Evolutionary conservation across 371 early-diverging fungal species (phyloP).

Genomic region (Lichtheimia corymbifera): DNA sequence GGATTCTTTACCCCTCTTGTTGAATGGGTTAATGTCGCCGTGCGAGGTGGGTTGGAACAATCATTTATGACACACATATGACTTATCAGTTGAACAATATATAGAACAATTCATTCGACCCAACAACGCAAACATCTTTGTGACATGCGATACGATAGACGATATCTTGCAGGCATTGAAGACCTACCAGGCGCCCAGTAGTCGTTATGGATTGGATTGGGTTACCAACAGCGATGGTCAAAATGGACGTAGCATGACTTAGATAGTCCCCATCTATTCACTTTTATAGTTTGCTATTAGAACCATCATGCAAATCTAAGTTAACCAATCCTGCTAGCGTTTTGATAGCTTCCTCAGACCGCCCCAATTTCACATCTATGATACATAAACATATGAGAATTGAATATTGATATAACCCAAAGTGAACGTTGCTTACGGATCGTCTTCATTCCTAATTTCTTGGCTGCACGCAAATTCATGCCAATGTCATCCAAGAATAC

Average conservation of each 20-base stretch:
- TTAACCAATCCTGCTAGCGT: constrained; percentile 45
- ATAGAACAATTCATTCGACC: constrained; percentile 62
- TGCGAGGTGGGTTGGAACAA: constrained; percentile 38
- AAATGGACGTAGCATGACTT: constrained; percentile 16
- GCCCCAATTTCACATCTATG: constrained; percentile 59
- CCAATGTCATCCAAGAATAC: constrained; percentile 82
- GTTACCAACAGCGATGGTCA: constrained; percentile 17
- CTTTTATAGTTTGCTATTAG: constrained; percentile 14
- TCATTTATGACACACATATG: background rate
- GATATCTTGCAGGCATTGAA: constrained; percentile 63
- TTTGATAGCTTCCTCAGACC: constrained; percentile 59
- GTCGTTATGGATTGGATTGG: constrained; percentile 63
- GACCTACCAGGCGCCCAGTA: constrained; percentile 53
- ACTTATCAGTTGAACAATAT: background rate
- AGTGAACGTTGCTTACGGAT: constrained; percentile 42
- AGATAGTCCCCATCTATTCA: constrained; percentile 4
- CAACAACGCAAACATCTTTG: constrained; percentile 51
- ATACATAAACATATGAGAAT: background rate
- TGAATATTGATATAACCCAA: background rate
- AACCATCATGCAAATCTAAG: constrained; percentile 32
- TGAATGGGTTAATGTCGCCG: constrained; percentile 60
- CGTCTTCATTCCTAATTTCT: constrained; percentile 63
- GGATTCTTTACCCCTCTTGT: constrained; percentile 72
- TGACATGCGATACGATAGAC: constrained; percentile 59
- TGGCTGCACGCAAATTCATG: constrained; percentile 68